These are phyloP conservation scores for Diaporthe sp. DNA, from an alignment of 2,329 filamentous ascomycete genomes.

Conservation along the genomic window DNA sequence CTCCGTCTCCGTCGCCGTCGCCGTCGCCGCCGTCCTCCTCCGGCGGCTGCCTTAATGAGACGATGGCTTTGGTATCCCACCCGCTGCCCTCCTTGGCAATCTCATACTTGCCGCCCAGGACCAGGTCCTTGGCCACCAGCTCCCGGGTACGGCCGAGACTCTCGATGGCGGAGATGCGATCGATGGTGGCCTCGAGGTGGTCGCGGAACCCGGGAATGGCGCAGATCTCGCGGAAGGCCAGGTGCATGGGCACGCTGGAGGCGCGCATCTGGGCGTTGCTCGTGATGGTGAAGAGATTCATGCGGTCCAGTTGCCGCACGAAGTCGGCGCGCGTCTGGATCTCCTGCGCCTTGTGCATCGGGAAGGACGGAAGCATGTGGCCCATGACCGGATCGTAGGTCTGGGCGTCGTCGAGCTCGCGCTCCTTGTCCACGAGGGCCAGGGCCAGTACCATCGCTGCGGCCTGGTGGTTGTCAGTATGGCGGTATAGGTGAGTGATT, in stretches of 20 bases:
- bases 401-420: slow-evolving; percentile 70
- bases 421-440: slow-evolving; percentile 87
- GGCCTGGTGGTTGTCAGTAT: slow-evolving; percentile 63
- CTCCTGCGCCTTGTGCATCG: slow-evolving; percentile 85
- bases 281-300: slow-evolving; percentile 96
- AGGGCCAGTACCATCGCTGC: slow-evolving; percentile 94
- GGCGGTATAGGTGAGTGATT: background rate
- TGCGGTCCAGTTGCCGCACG: slow-evolving; percentile 89
- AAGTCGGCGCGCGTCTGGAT: slow-evolving; percentile 98
- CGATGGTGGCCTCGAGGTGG: slow-evolving; percentile 83
- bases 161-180: slow-evolving; percentile 93
- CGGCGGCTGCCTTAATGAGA: slow-evolving; percentile 49
- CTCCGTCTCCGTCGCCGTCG: slow-evolving; percentile 41
- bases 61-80: slow-evolving; percentile 55
- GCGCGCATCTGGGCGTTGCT: slow-evolving; percentile 88
- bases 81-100: slow-evolving; percentile 57
- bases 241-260: slow-evolving; percentile 96
- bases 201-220: slow-evolving; percentile 81
- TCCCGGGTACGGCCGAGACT: slow-evolving; percentile 93
- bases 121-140: slow-evolving; percentile 93
- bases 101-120: slow-evolving; percentile 84
- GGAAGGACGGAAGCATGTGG: slow-evolving; percentile 83
- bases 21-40: slow-evolving; percentile 49
- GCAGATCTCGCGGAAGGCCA: slow-evolving; percentile 89
- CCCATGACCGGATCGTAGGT: slow-evolving; percentile 76